These are phyloP conservation scores for Entomortierella lignicola DNA, from an alignment of 192 early-diverging fungal genomes.

Conservation along the genomic window DNA sequence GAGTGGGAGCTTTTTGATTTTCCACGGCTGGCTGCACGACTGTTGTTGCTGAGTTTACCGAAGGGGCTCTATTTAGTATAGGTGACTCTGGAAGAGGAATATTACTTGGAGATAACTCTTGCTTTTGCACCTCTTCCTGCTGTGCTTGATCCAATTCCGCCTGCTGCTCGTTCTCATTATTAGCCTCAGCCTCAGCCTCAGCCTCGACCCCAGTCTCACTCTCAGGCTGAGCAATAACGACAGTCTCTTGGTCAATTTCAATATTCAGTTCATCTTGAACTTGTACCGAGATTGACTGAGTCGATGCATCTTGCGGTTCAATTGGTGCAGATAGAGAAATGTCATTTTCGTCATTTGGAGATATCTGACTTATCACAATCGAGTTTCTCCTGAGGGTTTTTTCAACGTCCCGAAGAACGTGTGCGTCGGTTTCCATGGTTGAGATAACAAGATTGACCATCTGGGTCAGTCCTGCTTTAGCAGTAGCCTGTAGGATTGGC, in stretches of 20 bases:
- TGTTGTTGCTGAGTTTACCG: constrained; percentile 3
- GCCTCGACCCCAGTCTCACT: not conserved
- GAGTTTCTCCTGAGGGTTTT: constrained; percentile 33
- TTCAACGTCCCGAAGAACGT: constrained; percentile 38
- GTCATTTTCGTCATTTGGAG: constrained; percentile 2
- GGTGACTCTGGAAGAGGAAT: constrained; percentile 45
- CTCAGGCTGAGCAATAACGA: not conserved
- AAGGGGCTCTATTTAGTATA: constrained; percentile 18
- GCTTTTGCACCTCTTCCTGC: not conserved
- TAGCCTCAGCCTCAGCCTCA: constrained; percentile 7
- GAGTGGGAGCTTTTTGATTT: constrained; percentile 23
- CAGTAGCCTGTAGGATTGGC: constrained; percentile 56
- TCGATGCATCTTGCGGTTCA: not conserved
- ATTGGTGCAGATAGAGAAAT: not conserved
- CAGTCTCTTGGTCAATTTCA: not conserved
- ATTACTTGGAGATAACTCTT: constrained; percentile 17
- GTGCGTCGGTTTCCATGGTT: constrained; percentile 53
- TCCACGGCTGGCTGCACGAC: constrained; percentile 1
- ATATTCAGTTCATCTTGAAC: not conserved
- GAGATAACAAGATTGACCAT: constrained; percentile 59
- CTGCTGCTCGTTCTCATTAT: constrained; percentile 1
- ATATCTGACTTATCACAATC: constrained; percentile 13
- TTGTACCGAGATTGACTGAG: not conserved
- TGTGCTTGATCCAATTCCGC: not conserved
- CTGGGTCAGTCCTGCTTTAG: constrained; percentile 60